phyloP scores from a whole-genome alignment of 768 basidiomycete genomes.

The Saitozyma sp. region DNA sequence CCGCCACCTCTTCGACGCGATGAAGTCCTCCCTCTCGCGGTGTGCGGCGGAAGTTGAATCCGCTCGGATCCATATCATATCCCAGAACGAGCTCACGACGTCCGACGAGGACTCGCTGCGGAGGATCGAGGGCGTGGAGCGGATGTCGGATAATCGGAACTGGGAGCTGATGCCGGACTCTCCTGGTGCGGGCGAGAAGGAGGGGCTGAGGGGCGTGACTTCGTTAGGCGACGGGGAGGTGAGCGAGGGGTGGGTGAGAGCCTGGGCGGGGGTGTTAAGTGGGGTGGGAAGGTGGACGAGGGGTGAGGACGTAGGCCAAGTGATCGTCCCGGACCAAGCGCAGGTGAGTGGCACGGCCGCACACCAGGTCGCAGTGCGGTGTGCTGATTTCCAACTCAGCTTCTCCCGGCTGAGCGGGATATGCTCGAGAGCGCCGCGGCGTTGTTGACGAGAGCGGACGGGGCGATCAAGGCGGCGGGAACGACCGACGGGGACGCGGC shows the following conservation, averaged over 20 bases:
- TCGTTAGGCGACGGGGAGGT: neutral
- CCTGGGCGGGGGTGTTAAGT: conserved; percentile 5
- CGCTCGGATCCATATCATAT: conserved; percentile 3
- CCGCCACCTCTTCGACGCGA: conserved; percentile 10
- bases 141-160: conserved; percentile 29
- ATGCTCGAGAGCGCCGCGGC: neutral
- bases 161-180: conserved; percentile 30
- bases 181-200: neutral
- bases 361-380: too few species aligned
- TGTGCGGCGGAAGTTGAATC: conserved; percentile 9
- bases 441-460: neutral
- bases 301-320: conserved; percentile 13
- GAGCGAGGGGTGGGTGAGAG: conserved; percentile 9
- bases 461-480: neutral
- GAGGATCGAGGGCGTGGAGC: conserved; percentile 1
- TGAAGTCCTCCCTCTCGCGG: conserved; percentile 8
- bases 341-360: too few species aligned
- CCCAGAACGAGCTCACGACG: conserved; percentile 3
- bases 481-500: neutral
- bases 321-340: too few species aligned
- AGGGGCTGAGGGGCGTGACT: conserved; percentile 12
- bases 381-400: conserved; percentile 3
- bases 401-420: conserved; percentile 5
- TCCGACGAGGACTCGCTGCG: conserved; percentile 11
- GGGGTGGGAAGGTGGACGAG: conserved; percentile 1